Evolutionary conservation across 2,329 filamentous ascomycete species (phyloP), one percentile per base, ranked within the genome.

Genomic region (Pseudocercospora macadamiae): DNA sequence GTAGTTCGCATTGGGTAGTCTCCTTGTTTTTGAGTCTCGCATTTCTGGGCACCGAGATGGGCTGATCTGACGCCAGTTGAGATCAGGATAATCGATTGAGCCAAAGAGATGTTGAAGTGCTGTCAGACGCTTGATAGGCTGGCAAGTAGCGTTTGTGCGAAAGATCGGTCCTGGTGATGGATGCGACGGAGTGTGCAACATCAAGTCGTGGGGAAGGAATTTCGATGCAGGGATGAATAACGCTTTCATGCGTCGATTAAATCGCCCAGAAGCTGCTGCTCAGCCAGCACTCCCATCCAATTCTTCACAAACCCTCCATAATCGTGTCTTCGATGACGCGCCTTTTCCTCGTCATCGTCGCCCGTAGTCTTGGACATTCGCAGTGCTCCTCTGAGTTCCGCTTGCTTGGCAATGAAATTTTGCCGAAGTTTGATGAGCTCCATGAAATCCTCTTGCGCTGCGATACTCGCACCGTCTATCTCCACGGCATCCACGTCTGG

Each of bases 271-370:
- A 84, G 75, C 1, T 84, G 86, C 66, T 88, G 87, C 59, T 86
- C 84, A 1, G 88, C 88, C 57, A 96, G 79, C 61, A 83, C 84
- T 63, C 82, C 82, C 44, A 93, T 74, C 86, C 90, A 93, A 34
- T 75, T 78, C 66, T 89, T 85, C 19, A 93, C 80, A 0, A 86
- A 84, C 12, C 47, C 59, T 16, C 56, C 58, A 68, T 89, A 90
- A 68, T 96, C 89, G 68, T 85, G 82, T 67, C 83, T 82, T 2
- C 86, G 78, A 25, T 81, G 80, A 19, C 76, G 75, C 3, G 86
- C 83, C 47, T 82, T 80, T 45, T 79, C 74, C 19, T 82, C 77
- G 57, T 85, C 83, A 10, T 80, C 79, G 1, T 75, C 75, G 36
- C 80, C 53, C 18, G 19, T 30, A 74, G 12, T 66, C 65, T 4